These are phyloP conservation scores for Anisodus acutangulus DNA, from an alignment of 257 asterid genomes.

Conservation along the genomic window DNA sequence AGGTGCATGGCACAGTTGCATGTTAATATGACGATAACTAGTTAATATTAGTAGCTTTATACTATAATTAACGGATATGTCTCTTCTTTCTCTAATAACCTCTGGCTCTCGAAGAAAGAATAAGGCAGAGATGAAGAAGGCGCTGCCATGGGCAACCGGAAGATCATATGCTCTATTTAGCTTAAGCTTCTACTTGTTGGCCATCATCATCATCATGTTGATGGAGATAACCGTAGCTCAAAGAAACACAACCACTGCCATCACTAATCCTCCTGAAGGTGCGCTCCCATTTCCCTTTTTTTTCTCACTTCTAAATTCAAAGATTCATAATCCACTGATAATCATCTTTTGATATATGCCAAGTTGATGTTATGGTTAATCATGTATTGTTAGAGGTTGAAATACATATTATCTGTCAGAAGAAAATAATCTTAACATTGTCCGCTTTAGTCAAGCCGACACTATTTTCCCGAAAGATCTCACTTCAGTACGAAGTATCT, in stretches of 20 bases:
- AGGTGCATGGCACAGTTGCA: no score
- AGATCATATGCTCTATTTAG: not conserved
- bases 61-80: no score
- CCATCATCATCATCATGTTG: not conserved
- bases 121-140: not conserved
- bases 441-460: no score
- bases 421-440: no score
- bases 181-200: not conserved
- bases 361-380: not conserved
- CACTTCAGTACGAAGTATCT: no score
- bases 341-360: not conserved
- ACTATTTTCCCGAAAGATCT: no score
- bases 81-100: not conserved
- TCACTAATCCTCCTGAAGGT: constrained; percentile 40
- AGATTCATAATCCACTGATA: no score
- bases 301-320: no score
- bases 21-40: no score
- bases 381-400: not conserved
- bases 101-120: not conserved
- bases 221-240: constrained; percentile 33
- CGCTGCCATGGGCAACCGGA: not conserved
- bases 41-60: no score
- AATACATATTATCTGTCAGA: no score
- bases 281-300: not conserved
- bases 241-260: constrained; percentile 19